Evolutionary conservation across 768 basidiomycete species (phyloP).

Genomic region (Sarcodon aspratus): DNA sequence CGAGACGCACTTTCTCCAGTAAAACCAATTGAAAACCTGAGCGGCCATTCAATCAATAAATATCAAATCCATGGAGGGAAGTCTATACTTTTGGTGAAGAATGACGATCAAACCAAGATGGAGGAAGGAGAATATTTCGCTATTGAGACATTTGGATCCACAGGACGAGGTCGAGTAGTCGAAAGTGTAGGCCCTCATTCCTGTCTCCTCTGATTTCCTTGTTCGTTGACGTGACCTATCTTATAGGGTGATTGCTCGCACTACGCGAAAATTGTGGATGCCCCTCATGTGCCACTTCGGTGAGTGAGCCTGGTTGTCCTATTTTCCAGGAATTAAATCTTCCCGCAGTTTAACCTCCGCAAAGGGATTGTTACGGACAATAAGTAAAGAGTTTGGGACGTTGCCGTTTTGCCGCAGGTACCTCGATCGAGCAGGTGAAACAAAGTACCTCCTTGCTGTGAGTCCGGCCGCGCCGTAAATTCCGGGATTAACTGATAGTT

Average conservation of each 20-base stretch:
- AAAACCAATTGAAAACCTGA: constrained; percentile 88
- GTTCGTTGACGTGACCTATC: not conserved
- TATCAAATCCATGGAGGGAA: constrained; percentile 95
- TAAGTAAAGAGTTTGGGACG: constrained; percentile 90
- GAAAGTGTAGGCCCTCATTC: constrained; percentile 47
- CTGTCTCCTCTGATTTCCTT: not conserved
- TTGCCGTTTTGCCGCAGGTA: constrained; percentile 94
- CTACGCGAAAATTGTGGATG: constrained; percentile 68
- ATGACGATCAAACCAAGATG: constrained; percentile 90
- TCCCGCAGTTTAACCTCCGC: constrained; percentile 62
- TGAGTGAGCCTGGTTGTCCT: constrained; percentile 19
- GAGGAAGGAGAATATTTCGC: constrained; percentile 99
- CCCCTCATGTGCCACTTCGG: constrained; percentile 66
- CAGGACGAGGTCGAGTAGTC: constrained; percentile 79
- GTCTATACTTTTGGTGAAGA: constrained; percentile 82
- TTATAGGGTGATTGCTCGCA: constrained; percentile 85
- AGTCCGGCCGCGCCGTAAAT: constrained; percentile 11
- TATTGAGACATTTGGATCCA: constrained; percentile 98
- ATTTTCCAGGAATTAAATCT: constrained; percentile 1
- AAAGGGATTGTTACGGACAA: constrained; percentile 75
- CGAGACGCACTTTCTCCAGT: constrained; percentile 33
- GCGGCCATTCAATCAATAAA: constrained; percentile 84
- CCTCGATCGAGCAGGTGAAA: constrained; percentile 86
- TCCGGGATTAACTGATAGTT: constrained; percentile 1
- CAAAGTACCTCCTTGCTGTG: constrained; percentile 86